phyloP scores from a whole-genome alignment of 2,329 filamentous ascomycete species.

The Bisporella sp. region DNA sequence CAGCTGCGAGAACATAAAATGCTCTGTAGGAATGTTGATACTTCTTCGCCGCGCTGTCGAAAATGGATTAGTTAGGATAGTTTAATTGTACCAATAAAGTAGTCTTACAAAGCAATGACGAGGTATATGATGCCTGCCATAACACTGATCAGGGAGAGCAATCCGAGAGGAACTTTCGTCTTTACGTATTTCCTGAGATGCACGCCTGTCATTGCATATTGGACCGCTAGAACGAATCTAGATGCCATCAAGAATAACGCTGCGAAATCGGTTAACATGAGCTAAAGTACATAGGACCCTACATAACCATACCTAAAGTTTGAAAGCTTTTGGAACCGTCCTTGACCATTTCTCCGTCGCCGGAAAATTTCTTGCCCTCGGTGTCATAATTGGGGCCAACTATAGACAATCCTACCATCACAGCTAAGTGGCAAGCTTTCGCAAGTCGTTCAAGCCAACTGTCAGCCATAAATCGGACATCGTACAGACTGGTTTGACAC shows the following conservation, averaged over 20 bases:
- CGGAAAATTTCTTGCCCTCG: background rate
- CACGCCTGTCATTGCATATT: constrained; percentile 25
- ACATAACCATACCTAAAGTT: too few relatives aligned
- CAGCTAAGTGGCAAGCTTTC: constrained; percentile 45
- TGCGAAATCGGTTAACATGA: background rate
- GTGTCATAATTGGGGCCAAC: constrained; percentile 37
- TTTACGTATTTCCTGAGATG: constrained; percentile 15
- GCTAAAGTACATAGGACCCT: too few relatives aligned
- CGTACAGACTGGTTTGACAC: constrained; percentile 50
- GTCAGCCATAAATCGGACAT: constrained; percentile 49
- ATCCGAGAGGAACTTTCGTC: constrained; percentile 7
- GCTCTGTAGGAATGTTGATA: constrained; percentile 1
- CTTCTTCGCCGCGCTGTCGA: too few relatives aligned
- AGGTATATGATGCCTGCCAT: constrained; percentile 15
- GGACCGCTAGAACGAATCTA: constrained; percentile 28
- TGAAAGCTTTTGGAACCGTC: too few relatives aligned
- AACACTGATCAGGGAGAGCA: constrained; percentile 9
- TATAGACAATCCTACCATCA: constrained; percentile 42
- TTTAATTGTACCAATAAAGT: too few relatives aligned
- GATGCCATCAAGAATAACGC: constrained; percentile 31
- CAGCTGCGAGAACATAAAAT: constrained; percentile 8
- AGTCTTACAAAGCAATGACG: constrained; percentile 13
- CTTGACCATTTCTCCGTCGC: too few relatives aligned
- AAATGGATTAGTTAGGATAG: too few relatives aligned
- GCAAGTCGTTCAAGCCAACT: constrained; percentile 46